Conservation (phyloP, 2,329 filamentous ascomycete genomes). For the Colletotrichum incanum region DNA sequence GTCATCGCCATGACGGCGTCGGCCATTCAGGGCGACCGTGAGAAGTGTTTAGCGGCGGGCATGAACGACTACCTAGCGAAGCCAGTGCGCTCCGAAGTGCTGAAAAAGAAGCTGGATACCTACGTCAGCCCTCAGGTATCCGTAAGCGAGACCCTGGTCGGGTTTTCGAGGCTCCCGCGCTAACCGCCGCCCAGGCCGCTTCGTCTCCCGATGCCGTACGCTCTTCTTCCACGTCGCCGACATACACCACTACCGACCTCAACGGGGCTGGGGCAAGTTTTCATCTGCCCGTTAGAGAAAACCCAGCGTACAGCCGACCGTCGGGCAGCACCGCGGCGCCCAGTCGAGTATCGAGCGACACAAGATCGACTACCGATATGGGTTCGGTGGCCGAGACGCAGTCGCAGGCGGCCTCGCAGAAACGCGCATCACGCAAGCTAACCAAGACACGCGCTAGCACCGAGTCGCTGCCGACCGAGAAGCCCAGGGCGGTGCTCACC, state of each 20-base stretch:
- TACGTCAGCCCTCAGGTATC: slow-evolving; percentile 61
- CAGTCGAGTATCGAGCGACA: slow-evolving; percentile 54
- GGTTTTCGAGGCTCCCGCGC: not conserved
- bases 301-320: slow-evolving; percentile 45
- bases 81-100: slow-evolving; percentile 88
- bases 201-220: slow-evolving; percentile 21
- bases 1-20: slow-evolving; percentile 98
- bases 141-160: slow-evolving; percentile 22
- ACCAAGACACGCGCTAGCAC: slow-evolving; percentile 58
- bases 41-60: slow-evolving; percentile 94
- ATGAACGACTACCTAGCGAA: slow-evolving; percentile 99
- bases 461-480: slow-evolving; percentile 52
- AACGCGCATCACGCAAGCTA: slow-evolving; percentile 59
- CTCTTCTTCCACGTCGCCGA: slow-evolving; percentile 45
- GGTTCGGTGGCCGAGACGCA: slow-evolving; percentile 47
- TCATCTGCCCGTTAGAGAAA: slow-evolving; percentile 46
- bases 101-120: slow-evolving; percentile 84
- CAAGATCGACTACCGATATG: slow-evolving; percentile 49
- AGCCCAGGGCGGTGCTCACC: slow-evolving; percentile 54
- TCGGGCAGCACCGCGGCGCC: slow-evolving; percentile 45
- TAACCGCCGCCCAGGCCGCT: slow-evolving; percentile 21
- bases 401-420: slow-evolving; percentile 47
- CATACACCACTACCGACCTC: slow-evolving; percentile 40
- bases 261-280: slow-evolving; percentile 42
- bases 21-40: slow-evolving; percentile 93